Evolutionary conservation across 2,329 filamentous ascomycete genomes (phyloP), one percentile per base, ranked within the genome.

Genomic region (Sarocladium oryzae): DNA sequence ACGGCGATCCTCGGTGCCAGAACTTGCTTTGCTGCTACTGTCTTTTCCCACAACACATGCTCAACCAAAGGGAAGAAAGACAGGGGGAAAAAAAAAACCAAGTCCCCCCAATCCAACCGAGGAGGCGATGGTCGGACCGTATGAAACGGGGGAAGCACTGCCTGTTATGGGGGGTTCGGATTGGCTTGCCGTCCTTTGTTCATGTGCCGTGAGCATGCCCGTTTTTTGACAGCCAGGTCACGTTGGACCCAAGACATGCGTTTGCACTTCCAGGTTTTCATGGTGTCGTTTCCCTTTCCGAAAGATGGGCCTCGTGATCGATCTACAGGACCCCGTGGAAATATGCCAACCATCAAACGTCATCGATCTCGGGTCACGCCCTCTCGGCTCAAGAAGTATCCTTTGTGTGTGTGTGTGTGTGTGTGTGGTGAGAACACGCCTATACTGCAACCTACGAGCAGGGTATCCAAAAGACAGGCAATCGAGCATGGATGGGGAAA

Each of bases 321-420:
- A 18, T 13, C 13, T 11, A 7, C 43, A n/a, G n/a, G 5, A n/a
- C n/a, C n/a, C n/a, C n/a, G n/a, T n/a, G n/a, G n/a, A n/a, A n/a
- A n/a, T n/a, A n/a, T n/a, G n/a, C n/a, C n/a, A n/a, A n/a, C n/a
- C n/a, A n/a, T n/a, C n/a, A 16, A 45, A 32, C 26, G 26, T 33
- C 43, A 48, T 48, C 43, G 26, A 4, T 8, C n/a, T 48, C n/a
- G 43, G 26, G 26, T 21, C 43, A 48, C 43, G 28, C 43, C 43
- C n/a, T 15, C 10, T 33, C 43, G 43, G 43, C 43, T 48, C 15
- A 33, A 30, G 28, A 33, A 33, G 4, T n/a, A 9, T 16, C 7
- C 11, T 5, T n/a, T n/a, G n/a, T n/a, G n/a, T n/a, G n/a, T n/a
- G n/a, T n/a, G n/a, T n/a, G n/a, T n/a, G n/a, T n/a, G n/a, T n/a